Evolutionary conservation across 495 filamentous ascomycete genomes (phyloP), one percentile per base, ranked within the genome.

Genomic region (Aspergillus sparsus): DNA sequence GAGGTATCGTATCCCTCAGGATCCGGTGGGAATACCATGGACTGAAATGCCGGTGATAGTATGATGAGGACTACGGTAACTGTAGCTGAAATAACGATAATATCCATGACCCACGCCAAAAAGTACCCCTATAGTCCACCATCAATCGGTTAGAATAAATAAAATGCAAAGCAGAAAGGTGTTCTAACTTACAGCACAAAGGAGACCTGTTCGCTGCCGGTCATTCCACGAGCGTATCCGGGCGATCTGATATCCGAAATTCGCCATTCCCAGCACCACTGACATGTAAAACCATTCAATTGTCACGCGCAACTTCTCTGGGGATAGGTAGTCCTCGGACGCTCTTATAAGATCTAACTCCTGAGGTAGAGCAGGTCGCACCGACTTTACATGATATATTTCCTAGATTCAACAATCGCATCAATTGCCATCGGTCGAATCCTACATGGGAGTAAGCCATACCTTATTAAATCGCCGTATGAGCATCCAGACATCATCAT

Each of bases 231-330:
- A 93, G 13, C 92, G 82, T 21, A 96, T 69, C 6, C 91, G 77
- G 1, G 81, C 87, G 62, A 93, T 82, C 66, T 96, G 92, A 56
- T 92, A 90, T 9, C 80, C 83, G 46, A 86, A 80, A 0, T 78
- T 82, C 12, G 89, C 78, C 49, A 91, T 16, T 1, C 87, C 85
- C 34, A 94, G 83, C 3, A 89, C 77, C 1, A 95, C 84, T 0
- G 89, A 91, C 78, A 87, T 93, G 70, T 96, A 96, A 32, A 95
- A 80, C 8, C 92, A 77, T 70, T 96, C 92, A n/a, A 95, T 62
- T 41, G 86, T 91, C 16, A 84, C 84, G 15, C 92, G 81, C 62
- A 96, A 72, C 68, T 95, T 95, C 71, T 95, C 92, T 0, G 92
- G 92, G 0, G 88, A 89, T 71, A 93, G 94, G 61, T 91, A 86